Evolutionary conservation across 176 grass and related monocot genomes (phyloP).

Genomic region (Canna indica): DNA sequence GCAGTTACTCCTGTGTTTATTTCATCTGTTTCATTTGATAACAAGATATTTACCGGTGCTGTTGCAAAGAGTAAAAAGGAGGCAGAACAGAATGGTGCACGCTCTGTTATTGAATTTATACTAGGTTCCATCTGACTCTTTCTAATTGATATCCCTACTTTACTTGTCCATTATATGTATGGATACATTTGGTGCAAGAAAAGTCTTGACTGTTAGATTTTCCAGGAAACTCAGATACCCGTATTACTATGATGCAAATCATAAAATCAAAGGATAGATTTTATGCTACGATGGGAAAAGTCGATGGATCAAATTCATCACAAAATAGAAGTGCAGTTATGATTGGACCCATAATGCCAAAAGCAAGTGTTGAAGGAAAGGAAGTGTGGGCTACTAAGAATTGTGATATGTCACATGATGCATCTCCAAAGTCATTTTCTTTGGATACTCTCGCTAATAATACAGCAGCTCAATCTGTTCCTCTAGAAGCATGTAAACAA

Average conservation of each 20-base stretch:
- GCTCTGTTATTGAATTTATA: slow-evolving; percentile 36
- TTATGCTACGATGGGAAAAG: slow-evolving; percentile 2
- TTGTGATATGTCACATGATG: too few species aligned
- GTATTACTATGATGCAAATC: slow-evolving; percentile 30
- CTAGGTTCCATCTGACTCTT: slow-evolving; percentile 46
- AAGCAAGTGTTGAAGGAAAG: background rate
- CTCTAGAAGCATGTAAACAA: too few species aligned
- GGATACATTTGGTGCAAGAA: background rate
- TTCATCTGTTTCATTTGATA: slow-evolving; percentile 38
- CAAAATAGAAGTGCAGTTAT: slow-evolving; percentile 9
- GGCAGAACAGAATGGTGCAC: slow-evolving; percentile 54
- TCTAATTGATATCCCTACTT: background rate
- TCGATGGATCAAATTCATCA: slow-evolving; percentile 2
- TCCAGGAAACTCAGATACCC: slow-evolving; percentile 28
- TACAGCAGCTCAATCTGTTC: too few species aligned
- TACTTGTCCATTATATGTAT: background rate
- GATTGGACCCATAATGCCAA: background rate
- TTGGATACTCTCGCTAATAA: too few species aligned
- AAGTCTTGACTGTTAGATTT: slow-evolving; percentile 1
- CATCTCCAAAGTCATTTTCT: too few species aligned
- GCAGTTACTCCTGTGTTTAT: slow-evolving; percentile 19
- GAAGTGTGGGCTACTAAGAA: background rate
- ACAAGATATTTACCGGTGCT: slow-evolving; percentile 39
- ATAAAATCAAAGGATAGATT: slow-evolving; percentile 37
- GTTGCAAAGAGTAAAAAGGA: slow-evolving; percentile 44